Conservation (phyloP, 2,329 filamentous ascomycete genomes). For the Cladosporium sp. region DNA sequence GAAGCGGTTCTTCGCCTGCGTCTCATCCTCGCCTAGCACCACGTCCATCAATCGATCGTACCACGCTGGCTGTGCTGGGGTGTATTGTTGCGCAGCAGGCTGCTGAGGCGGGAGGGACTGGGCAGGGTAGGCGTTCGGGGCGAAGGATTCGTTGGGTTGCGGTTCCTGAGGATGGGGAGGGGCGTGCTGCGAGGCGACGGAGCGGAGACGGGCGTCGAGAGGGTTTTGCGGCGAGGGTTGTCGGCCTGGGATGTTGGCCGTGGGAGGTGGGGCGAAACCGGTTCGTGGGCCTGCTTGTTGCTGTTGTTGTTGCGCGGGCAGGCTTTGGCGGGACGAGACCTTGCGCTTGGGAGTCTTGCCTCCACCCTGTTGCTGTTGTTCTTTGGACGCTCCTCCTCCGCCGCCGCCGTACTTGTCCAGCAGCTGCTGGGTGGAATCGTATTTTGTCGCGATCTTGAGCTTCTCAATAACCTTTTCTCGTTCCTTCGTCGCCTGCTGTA, state of each 20-base stretch:
- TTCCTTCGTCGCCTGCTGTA: constrained; percentile 74
- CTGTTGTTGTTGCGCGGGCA: constrained; percentile 2
- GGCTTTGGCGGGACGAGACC: constrained; percentile 13
- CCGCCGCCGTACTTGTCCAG: constrained; percentile 88
- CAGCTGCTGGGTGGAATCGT: constrained; percentile 88
- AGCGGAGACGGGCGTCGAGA: constrained; percentile 9
- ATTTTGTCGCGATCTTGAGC: constrained; percentile 91
- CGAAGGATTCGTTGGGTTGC: constrained; percentile 45
- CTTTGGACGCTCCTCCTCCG: constrained; percentile 37
- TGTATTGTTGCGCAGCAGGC: constrained; percentile 14
- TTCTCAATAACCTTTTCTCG: constrained; percentile 86
- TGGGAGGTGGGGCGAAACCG: constrained; percentile 57
- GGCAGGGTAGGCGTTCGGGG: constrained; percentile 62
- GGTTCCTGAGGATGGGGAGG: constrained; percentile 29
- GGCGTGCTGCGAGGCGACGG: constrained; percentile 2
- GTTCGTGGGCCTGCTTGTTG: constrained; percentile 49
- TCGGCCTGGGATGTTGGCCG: constrained; percentile 57
- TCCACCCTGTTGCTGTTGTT: constrained; percentile 29
- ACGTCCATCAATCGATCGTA: constrained; percentile 93
- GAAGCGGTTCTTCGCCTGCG: constrained; percentile 82
- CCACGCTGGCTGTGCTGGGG: constrained; percentile 56
- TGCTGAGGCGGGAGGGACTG: constrained; percentile 31
- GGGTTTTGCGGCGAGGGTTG: constrained; percentile 21
- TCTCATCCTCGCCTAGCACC: constrained; percentile 92
- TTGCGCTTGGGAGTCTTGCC: constrained; percentile 26